These are phyloP conservation scores for Collybia nuda DNA, from an alignment of 768 basidiomycete species.

Conservation along the genomic window DNA sequence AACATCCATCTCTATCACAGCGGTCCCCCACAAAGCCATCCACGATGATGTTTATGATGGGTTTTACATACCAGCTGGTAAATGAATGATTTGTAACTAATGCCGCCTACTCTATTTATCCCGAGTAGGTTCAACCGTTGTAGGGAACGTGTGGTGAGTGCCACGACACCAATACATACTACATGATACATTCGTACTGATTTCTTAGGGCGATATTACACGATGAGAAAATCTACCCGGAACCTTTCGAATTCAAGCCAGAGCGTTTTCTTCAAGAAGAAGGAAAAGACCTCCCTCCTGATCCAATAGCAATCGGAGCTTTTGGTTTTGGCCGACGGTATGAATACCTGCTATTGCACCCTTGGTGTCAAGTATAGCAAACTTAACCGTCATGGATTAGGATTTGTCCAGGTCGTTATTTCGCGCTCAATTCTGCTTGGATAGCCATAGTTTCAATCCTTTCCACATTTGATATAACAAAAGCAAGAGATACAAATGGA, in stretches of 20 bases:
- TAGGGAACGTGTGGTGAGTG: neutral
- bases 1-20: neutral
- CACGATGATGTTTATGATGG: conserved; percentile 3
- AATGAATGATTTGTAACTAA: conserved; percentile 11
- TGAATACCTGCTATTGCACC: neutral
- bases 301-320: conserved; percentile 1
- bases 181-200: neutral
- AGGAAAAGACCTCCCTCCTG: conserved; percentile 4
- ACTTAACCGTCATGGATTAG: neutral
- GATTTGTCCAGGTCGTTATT: conserved; percentile 2
- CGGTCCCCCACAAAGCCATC: neutral
- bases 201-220: conserved; percentile 15
- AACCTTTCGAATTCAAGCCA: conserved; percentile 18
- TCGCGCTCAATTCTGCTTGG: conserved; percentile 1
- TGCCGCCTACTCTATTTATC: neutral
- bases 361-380: neutral
- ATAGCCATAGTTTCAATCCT: neutral
- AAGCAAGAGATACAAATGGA: conserved; percentile 3
- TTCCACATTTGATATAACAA: neutral
- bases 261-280: conserved; percentile 19
- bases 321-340: conserved; percentile 28
- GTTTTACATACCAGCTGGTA: conserved; percentile 3
- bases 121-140: neutral
- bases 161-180: neutral
- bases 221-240: conserved; percentile 12